These are phyloP conservation scores for Stipa capillata DNA, from an alignment of 176 grass and related monocot genomes.

Conservation along the genomic window DNA sequence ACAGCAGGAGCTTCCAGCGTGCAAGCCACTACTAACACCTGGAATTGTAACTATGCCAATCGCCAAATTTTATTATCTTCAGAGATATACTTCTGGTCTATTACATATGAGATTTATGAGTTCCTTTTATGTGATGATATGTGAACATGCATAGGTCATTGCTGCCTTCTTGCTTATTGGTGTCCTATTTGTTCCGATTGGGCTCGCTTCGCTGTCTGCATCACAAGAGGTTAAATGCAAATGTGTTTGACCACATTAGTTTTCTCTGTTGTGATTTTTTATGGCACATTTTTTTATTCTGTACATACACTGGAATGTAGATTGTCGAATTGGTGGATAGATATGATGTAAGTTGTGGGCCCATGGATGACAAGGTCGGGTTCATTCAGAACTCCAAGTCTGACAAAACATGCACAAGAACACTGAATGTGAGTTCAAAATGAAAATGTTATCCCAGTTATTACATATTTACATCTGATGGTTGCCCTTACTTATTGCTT, in stretches of 20 bases:
- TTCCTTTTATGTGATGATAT: background rate
- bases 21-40: constrained; percentile 87
- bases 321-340: constrained; percentile 66
- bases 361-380: constrained; percentile 33
- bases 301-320: constrained; percentile 32
- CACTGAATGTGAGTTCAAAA: constrained; percentile 48
- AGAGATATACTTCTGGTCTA: background rate
- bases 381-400: constrained; percentile 58
- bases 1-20: constrained; percentile 92
- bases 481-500: background rate
- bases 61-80: background rate
- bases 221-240: constrained; percentile 43
- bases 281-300: background rate
- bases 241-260: background rate
- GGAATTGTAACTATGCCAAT: constrained; percentile 48
- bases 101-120: background rate
- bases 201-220: constrained; percentile 46
- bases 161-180: constrained; percentile 49
- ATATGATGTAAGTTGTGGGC: constrained; percentile 63
- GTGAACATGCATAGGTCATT: constrained; percentile 43
- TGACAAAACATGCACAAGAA: constrained; percentile 68
- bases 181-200: constrained; percentile 69
- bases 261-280: background rate
- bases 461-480: background rate
- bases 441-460: background rate